Base-by-base conservation (phyloP, 106 monocot species). In the Dendrobium huoshanense region DNA sequence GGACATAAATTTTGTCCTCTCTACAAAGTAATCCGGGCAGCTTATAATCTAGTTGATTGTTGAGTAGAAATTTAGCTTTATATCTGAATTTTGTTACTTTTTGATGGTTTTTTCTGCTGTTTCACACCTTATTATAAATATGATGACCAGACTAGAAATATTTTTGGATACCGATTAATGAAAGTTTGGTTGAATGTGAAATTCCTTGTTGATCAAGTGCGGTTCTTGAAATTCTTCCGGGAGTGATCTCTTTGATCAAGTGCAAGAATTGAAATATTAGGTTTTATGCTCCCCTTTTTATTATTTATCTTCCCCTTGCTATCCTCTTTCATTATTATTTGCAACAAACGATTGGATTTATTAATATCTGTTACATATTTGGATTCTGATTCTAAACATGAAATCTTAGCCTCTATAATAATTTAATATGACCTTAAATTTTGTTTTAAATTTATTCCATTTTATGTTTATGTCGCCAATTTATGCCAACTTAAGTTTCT, bases 371-470 rank as follows among this genome's bases (percentile, higher is more conserved):
- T 70, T 15, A 70, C 17, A 65, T 70, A 70, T 33, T 4, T 70
- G 37, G 33, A 70, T 37, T 70, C 9, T 15, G 11, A 70, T 70
- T 70, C 20, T 33, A 33, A 33, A 9, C 37, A 33, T 70, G 37
- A 70, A 64, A 70, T 29, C 9, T 68, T 31, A 13, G 4, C 13
- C 37, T 70, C 29, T 70, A 33, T 70, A 70, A 70, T 70, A 16
- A 33, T 70, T 70, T 33, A 29, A 4, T 37, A 37, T 70, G 37
- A 11, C 37, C 29, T 70, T 37, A 33, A 37, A 70, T 37, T 33
- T 37, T 70, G 70, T 70, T 70, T 70, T 70, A 70, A 37, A 37
- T 67, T 9, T 70, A 61, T 61, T 61, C n/a, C 22, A 61, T 61
- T 61, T 61, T 61, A 61, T 22, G n/a, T 22, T 61, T n/a, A 5